A percentile compares a stretch with the other conserved stretches of the same genome.
Evolutionary conservation across 495 filamentous ascomycete genomes (phyloP).

Genomic region (Aspergillus kassunensis): DNA sequence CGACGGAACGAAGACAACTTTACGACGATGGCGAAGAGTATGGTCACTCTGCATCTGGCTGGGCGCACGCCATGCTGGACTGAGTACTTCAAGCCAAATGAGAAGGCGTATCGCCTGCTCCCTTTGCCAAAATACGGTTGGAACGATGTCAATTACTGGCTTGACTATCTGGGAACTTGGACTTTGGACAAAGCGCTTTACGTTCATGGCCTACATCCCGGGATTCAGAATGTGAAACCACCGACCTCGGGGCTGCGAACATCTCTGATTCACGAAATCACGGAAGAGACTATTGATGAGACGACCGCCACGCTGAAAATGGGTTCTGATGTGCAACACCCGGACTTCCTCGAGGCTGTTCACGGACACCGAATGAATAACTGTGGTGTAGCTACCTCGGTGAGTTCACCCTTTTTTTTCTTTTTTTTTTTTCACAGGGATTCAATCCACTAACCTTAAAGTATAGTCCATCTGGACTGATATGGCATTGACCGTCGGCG

Average conservation of each 20-base stretch:
- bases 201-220: not conserved
- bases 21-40: conserved; percentile 49
- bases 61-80: conserved; percentile 63
- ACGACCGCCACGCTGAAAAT: not conserved
- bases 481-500: conserved; percentile 26
- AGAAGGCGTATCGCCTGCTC: conserved; percentile 47
- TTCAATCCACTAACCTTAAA: not conserved
- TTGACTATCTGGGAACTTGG: conserved; percentile 37
- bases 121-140: conserved; percentile 58
- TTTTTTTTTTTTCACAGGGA: not conserved
- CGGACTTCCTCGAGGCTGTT: conserved; percentile 5
- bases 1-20: conserved; percentile 43
- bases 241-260: conserved; percentile 2
- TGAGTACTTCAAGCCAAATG: conserved; percentile 62
- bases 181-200: conserved; percentile 27
- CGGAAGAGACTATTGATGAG: conserved; percentile 8
- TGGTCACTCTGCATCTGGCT: conserved; percentile 52
- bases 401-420: not conserved
- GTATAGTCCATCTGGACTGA: conserved; percentile 19
- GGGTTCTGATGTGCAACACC: conserved; percentile 1
- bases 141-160: conserved; percentile 41
- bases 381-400: conserved; percentile 4
- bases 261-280: conserved; percentile 24
- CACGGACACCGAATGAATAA: conserved; percentile 6
- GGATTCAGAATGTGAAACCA: conserved; percentile 1